phyloP scores from a whole-genome alignment of 2,329 filamentous ascomycete genomes.

The Truncatella angustata region DNA sequence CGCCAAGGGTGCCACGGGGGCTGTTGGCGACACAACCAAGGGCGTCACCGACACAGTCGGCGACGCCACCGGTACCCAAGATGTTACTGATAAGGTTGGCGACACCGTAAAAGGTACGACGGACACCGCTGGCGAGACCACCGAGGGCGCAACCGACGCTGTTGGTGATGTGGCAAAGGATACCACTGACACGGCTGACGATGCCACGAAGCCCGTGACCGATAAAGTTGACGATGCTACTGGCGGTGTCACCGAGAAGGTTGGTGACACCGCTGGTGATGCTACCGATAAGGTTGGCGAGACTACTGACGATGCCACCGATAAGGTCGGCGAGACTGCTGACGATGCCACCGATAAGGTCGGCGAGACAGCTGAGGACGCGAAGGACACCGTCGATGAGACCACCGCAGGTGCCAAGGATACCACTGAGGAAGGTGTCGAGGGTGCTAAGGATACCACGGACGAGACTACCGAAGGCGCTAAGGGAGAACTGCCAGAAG shows the following conservation, averaged over 20 bases:
- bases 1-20: slow-evolving; percentile 18
- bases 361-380: slow-evolving; percentile 8
- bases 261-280: slow-evolving; percentile 14
- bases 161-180: slow-evolving; percentile 21
- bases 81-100: slow-evolving; percentile 20
- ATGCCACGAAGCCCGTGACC: slow-evolving; percentile 10
- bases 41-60: slow-evolving; percentile 21
- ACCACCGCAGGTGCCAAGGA: slow-evolving; percentile 17
- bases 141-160: slow-evolving; percentile 12
- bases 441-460: too few species aligned
- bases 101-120: slow-evolving; percentile 16
- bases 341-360: slow-evolving; percentile 16
- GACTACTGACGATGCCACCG: slow-evolving; percentile 18
- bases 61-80: slow-evolving; percentile 20
- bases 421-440: too few species aligned
- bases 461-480: slow-evolving; percentile 18
- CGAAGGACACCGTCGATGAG: slow-evolving; percentile 16
- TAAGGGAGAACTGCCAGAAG: slow-evolving; percentile 8
- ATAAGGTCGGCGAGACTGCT: slow-evolving; percentile 11
- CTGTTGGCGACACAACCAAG: slow-evolving; percentile 21
- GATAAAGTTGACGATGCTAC: slow-evolving; percentile 16
- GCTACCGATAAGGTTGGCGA: slow-evolving; percentile 16
- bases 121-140: slow-evolving; percentile 12
- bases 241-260: slow-evolving; percentile 13
- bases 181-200: slow-evolving; percentile 18